Evolutionary conservation across 306 rosid genomes (phyloP).

Genomic region (Mucuna pruriens): DNA sequence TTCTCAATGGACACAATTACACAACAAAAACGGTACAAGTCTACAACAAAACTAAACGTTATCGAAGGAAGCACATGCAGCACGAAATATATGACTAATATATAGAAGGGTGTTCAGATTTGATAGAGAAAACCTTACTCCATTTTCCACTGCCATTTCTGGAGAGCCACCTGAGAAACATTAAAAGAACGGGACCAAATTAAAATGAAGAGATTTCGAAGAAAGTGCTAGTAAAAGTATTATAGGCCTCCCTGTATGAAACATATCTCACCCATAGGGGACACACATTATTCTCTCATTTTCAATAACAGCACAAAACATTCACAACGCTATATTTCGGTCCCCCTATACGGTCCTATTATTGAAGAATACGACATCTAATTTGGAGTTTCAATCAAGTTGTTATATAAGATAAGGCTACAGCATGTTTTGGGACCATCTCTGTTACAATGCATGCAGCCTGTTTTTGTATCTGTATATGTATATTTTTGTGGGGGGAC

Average conservation of each 20-base stretch:
- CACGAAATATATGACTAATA: constrained; percentile 15
- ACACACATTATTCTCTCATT: constrained; percentile 46
- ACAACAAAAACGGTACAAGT: background rate
- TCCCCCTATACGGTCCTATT: constrained; percentile 39
- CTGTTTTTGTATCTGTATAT: background rate
- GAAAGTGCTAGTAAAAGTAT: constrained; percentile 18
- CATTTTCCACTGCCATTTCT: constrained; percentile 5
- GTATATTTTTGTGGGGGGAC: constrained; percentile 36
- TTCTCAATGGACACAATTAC: background rate
- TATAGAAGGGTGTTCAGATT: background rate
- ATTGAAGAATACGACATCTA: constrained; percentile 45
- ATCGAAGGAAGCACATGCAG: background rate
- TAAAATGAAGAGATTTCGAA: constrained; percentile 19
- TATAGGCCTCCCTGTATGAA: constrained; percentile 65
- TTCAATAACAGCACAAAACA: constrained; percentile 37
- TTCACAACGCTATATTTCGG: constrained; percentile 39
- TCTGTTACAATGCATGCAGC: constrained; percentile 29
- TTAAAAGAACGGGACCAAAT: constrained; percentile 38
- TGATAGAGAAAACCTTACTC: background rate
- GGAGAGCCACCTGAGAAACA: constrained; percentile 26
- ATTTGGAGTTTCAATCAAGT: constrained; percentile 40
- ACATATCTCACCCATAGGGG: constrained; percentile 63
- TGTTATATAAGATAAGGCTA: constrained; percentile 33
- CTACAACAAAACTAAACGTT: background rate
- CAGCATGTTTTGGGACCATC: constrained; percentile 49